Evolutionary conservation across 2,329 filamentous ascomycete species (phyloP).

Genomic region (Taxawa tesnikishii): DNA sequence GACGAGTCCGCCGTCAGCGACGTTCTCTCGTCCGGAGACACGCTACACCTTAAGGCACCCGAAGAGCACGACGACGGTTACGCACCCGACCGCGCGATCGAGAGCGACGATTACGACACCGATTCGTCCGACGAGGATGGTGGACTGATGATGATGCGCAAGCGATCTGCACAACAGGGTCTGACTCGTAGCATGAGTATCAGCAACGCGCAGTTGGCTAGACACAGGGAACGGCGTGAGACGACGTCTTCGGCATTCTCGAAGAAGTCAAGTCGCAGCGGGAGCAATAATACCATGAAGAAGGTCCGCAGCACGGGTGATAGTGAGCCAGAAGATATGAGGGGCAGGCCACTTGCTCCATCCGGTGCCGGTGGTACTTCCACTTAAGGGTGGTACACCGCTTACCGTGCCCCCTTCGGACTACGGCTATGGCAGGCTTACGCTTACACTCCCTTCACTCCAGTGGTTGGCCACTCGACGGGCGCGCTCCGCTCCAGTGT

Average conservation of each 20-base stretch:
- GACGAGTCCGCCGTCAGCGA: neutral
- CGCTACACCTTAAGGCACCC: conserved; percentile 2
- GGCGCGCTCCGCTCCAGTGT: too few species aligned
- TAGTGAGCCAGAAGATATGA: too few species aligned
- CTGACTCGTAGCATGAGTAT: conserved; percentile 19
- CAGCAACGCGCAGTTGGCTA: conserved; percentile 22
- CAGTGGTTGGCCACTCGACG: too few species aligned
- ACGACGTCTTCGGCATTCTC: conserved; percentile 18
- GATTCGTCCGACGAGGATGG: conserved; percentile 24
- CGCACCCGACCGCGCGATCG: conserved; percentile 26
- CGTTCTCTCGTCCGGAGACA: neutral
- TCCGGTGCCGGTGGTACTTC: too few species aligned
- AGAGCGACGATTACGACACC: conserved; percentile 28
- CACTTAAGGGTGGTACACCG: too few species aligned
- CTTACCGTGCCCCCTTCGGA: too few species aligned
- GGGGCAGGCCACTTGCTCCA: too few species aligned
- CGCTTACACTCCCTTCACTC: too few species aligned
- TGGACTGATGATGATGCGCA: conserved; percentile 24
- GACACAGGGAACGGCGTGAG: conserved; percentile 16
- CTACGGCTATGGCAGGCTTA: too few species aligned
- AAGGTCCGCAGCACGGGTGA: conserved; percentile 22
- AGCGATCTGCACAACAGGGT: conserved; percentile 12
- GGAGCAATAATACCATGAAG: conserved; percentile 38
- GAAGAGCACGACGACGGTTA: conserved; percentile 19
- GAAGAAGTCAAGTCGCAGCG: conserved; percentile 31